Conservation (phyloP, 805 yeast species). For the Grigorovia transvaalensis region DNA sequence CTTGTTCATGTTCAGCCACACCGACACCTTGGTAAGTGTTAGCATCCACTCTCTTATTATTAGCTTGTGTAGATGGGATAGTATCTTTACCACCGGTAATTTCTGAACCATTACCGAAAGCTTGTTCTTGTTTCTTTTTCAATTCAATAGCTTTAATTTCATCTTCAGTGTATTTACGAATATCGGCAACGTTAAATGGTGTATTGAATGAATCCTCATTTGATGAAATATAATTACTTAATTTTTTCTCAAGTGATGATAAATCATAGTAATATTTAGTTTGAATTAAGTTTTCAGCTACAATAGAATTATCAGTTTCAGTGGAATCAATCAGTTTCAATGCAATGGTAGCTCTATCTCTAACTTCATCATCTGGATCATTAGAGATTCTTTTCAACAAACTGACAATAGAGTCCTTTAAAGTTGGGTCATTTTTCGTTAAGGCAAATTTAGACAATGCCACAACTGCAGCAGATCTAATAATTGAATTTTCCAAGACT, state of each 20-base stretch:
- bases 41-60: slow-evolving; percentile 14
- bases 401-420: slow-evolving; percentile 59
- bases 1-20: slow-evolving; percentile 23
- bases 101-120: slow-evolving; percentile 19
- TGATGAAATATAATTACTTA: slow-evolving; percentile 52
- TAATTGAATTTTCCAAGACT: slow-evolving; percentile 88
- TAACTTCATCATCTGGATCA: slow-evolving; percentile 92
- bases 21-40: slow-evolving; percentile 21
- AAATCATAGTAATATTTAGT: slow-evolving; percentile 65
- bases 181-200: slow-evolving; percentile 61
- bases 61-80: slow-evolving; percentile 10
- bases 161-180: slow-evolving; percentile 58
- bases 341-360: slow-evolving; percentile 91
- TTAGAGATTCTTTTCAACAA: slow-evolving; percentile 73
- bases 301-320: slow-evolving; percentile 25
- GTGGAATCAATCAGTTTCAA: slow-evolving; percentile 49
- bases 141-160: slow-evolving; percentile 58
- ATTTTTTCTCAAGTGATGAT: slow-evolving; percentile 64
- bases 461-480: slow-evolving; percentile 90
- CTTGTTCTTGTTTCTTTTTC: slow-evolving; percentile 37
- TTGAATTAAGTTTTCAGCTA: slow-evolving; percentile 43
- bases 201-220: slow-evolving; percentile 31
- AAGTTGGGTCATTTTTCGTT: slow-evolving; percentile 53
- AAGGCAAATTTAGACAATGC: slow-evolving; percentile 87
- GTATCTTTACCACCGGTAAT: slow-evolving; percentile 17